Evolutionary conservation across 2,329 filamentous ascomycete genomes (phyloP), one percentile per base, ranked within the genome.

Genomic region (Penicillium sp.): DNA sequence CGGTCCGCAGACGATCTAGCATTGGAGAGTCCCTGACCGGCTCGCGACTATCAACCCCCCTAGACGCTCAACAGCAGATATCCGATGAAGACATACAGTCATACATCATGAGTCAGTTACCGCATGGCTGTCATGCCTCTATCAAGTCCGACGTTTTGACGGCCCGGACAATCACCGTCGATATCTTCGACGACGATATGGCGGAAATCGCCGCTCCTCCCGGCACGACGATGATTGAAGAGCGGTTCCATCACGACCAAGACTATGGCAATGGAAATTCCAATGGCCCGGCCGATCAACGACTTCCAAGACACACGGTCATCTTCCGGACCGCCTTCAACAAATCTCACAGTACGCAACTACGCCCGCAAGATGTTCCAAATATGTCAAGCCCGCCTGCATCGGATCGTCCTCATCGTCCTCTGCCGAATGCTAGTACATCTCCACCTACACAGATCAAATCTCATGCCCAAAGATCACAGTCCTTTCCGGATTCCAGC

Each of bases 241-340:
- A 78, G 60, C 68, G 68, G 24, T 72, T 76, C 39, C 56, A 81
- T 78, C 56, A 81, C 76, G 54, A 84, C 78, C 61, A 82, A 26
- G 49, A 53, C 29, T 51, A 52, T 43, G 54, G 39, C n/a, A 50
- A 41, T 70, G 61, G n/a, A n/a, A n/a, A n/a, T n/a, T n/a, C 72
- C 78, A 23, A 72, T 69, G 33, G 78, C 64, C 13, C 78, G 74
- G 26, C 72, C 68, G 18, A 70, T 77, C 26, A 60, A 15, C 50
- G 50, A 24, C 48, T 64, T 23, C 75, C 75, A 17, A 75, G 67
- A 33, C 75, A 78, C 53, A 78, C 74, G 1, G 63, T 78, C 27
- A 71, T 78, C 6, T 78, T 78, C 46, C 66, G 73, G 20, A 77
- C 75, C 4, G 70, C 74, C 10, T 71, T 77, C 45, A 77, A 74